These are phyloP conservation scores for Penstemon barbatus DNA, from an alignment of 257 asterid genomes.

Conservation along the genomic window DNA sequence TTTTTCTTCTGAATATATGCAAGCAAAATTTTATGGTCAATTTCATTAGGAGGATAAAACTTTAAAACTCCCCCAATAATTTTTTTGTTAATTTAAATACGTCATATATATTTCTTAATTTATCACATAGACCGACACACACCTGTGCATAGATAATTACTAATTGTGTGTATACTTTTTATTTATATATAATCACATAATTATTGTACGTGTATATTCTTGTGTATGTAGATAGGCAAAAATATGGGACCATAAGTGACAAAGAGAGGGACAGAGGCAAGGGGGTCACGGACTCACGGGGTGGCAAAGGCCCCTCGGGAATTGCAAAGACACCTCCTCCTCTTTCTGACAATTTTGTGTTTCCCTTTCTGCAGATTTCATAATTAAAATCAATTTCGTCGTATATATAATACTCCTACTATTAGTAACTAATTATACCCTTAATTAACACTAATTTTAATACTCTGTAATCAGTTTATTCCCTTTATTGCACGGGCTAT, in stretches of 20 bases:
- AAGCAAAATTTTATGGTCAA: too few species aligned
- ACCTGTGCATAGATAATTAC: neutral
- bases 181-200: neutral
- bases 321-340: constrained; percentile 9
- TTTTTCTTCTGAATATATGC: too few species aligned
- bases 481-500: constrained; percentile 27
- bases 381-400: neutral
- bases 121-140: neutral
- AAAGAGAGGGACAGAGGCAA: constrained; percentile 1
- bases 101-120: too few species aligned
- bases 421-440: too few species aligned
- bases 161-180: neutral
- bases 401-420: too few species aligned
- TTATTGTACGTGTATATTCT: neutral
- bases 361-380: neutral
- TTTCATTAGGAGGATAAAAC: too few species aligned
- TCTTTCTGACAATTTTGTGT: constrained; percentile 12
- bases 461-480: constrained; percentile 44
- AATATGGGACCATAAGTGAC: constrained; percentile 9
- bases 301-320: constrained; percentile 37
- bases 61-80: too few species aligned
- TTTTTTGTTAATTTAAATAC: too few species aligned
- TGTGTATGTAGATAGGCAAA: neutral
- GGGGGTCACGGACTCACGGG: constrained; percentile 19
- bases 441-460: neutral